Evolutionary conservation across 345 rosid genomes (phyloP), one percentile per base, ranked within the genome.

Genomic region (Ceriops tagal): DNA sequence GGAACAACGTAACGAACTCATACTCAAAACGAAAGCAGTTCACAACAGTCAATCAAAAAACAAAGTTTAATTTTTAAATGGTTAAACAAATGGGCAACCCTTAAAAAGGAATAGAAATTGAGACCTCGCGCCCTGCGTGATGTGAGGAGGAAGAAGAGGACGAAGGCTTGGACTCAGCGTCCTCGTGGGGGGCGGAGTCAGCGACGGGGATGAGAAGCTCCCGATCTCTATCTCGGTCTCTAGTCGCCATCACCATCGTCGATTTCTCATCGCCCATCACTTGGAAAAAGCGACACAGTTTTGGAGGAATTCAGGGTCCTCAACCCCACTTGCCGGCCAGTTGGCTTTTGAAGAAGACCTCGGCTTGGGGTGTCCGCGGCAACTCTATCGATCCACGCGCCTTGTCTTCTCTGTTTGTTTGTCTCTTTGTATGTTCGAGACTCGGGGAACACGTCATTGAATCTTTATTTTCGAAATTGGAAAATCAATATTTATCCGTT

Each of bases 191-290:
- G 24, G 60, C 76, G 66, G 89, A 71, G 65, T 86, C 82, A 62
- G 89, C 82, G 71, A 89, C 92, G n/a, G 91, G 96, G 70, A 92
- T 90, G 53, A 90, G 88, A 72, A 90, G 89, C 85, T 92, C 98
- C 53, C 92, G 96, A 86, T 92, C 98, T 85, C 92, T 79, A 46
- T 84, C 88, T 27, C 85, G 73, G 16, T 81, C 86, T 67, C 92
- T 73, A 67, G 74, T 76, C 1, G 84, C 81, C 88, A 87, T 86
- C 61, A 74, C 85, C 80, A 83, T 88, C 81, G 82, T 67, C 35
- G 89, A 82, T 81, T 88, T 90, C 56, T 89, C 89, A 78, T 92
- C 96, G 71, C 87, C 97, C 96, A 92, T 89, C 37, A 37, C 70
- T 59, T 24, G 26, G 1, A 32, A 52, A 69, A 37, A 43, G 15